Percentiles rank a stretch among this genome's conserved stretches.
phyloP scores from a whole-genome alignment of 495 filamentous ascomycete genomes.

The Pseudoneurospora amorphoporcata region DNA sequence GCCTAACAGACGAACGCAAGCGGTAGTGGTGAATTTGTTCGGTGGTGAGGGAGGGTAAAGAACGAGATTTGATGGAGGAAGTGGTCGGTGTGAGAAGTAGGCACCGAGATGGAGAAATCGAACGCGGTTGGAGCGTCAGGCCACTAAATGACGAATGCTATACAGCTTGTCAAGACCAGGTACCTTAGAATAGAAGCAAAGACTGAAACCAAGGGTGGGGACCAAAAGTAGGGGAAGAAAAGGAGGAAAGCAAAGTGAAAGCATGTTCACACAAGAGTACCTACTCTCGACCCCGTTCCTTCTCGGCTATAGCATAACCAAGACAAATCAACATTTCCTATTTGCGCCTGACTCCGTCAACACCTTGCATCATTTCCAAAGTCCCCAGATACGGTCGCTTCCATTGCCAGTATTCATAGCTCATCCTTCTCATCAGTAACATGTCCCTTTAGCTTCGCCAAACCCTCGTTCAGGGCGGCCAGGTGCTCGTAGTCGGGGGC shows the following conservation, averaged over 20 bases:
- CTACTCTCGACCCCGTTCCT: neutral
- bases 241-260: neutral
- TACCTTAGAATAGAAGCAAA: neutral
- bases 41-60: neutral
- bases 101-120: neutral
- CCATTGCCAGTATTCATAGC: slow-evolving; percentile 5
- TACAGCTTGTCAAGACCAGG: neutral
- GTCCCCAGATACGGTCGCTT: neutral
- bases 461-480: slow-evolving; percentile 39
- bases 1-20: neutral
- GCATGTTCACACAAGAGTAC: neutral
- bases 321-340: neutral
- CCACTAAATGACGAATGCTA: neutral
- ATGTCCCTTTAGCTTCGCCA: slow-evolving; percentile 6
- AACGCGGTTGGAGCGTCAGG: neutral
- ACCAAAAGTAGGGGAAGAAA: neutral
- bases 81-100: neutral
- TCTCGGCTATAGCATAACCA: neutral
- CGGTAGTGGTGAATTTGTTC: neutral
- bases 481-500: slow-evolving; percentile 49
- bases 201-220: neutral
- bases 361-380: neutral
- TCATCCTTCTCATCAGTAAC: slow-evolving; percentile 12
- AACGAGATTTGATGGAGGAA: neutral
- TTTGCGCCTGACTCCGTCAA: neutral